Evolutionary conservation across 495 filamentous ascomycete species (phyloP), one percentile per base, ranked within the genome.

Genomic region (Penicillium steckii): DNA sequence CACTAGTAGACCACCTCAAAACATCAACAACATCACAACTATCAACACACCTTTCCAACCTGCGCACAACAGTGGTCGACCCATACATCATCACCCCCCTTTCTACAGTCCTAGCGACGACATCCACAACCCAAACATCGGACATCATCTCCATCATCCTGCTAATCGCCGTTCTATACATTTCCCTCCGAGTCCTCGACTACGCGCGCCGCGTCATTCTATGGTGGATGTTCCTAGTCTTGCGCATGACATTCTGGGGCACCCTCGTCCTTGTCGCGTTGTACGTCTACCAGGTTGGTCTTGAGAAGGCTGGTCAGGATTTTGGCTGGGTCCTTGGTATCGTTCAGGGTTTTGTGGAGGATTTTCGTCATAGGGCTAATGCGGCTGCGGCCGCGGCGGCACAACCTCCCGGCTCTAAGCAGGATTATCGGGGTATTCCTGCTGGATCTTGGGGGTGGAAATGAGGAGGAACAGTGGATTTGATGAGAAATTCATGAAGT

Each of bases 151-250:
- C 85, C 15, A 68, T 88, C 48, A 61, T 85, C 4, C 63, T 80
- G 29, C 68, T 87, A 12, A 56, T 81, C 1, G 48, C 84, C 33
- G 53, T 81, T 37, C 58, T 91, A 26, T 61, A 89, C 52, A 44
- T 90, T 42, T 80, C 80, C 15, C 67, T 92, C 52, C 80, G 85
- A 61, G 59, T 91, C 46, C 68, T 94, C n/a, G 70, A 83, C 60
- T 83, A 84, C 64, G 67, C 86, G 22, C 81, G 81, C 42, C 78
- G 87, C 29, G 67, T 88, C 2, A 69, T 95, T 46, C 74, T 90
- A 62, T 93, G 81, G 66, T 90, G 89, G 83, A 76, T 88, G n/a
- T 62, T 73, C 33, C 60, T 93, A 41, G 76, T 72, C 5, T 60
- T 87, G 48, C 64, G 77, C 24, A 15, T 90, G 37, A 50, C 79